phyloP scores from a whole-genome alignment of 495 filamentous ascomycete genomes.

The Cetradonia linearis region DNA sequence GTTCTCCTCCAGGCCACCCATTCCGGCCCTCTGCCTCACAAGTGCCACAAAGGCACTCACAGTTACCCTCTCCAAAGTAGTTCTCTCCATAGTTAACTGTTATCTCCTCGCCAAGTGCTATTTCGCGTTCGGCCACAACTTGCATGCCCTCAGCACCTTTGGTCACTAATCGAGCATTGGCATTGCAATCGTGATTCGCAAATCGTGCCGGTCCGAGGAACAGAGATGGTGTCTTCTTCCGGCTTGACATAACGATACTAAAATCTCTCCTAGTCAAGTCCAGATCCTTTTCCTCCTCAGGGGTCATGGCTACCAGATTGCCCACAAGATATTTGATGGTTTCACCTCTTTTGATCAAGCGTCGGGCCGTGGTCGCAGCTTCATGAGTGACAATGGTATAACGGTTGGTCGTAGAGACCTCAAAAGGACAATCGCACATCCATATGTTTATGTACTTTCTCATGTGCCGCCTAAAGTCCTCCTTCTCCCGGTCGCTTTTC shows the following conservation, averaged over 20 bases:
- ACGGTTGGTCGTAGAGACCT: slow-evolving; percentile 87
- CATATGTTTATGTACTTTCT: slow-evolving; percentile 90
- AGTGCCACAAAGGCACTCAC: slow-evolving; percentile 83
- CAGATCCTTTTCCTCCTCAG: slow-evolving; percentile 76
- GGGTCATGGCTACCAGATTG: slow-evolving; percentile 79
- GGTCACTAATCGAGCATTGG: slow-evolving; percentile 79
- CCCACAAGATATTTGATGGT: slow-evolving; percentile 83
- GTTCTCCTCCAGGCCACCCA: slow-evolving; percentile 58
- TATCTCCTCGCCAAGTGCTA: slow-evolving; percentile 83
- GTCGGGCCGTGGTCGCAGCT: slow-evolving; percentile 76
- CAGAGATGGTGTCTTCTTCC: slow-evolving; percentile 75
- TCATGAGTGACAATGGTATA: slow-evolving; percentile 88
- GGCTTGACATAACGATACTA: slow-evolving; percentile 86
- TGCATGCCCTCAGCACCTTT: slow-evolving; percentile 77
- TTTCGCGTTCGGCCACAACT: slow-evolving; percentile 68
- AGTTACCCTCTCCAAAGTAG: slow-evolving; percentile 92
- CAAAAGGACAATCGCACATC: slow-evolving; percentile 82
- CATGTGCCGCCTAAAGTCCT: slow-evolving; percentile 78
- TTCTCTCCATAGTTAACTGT: slow-evolving; percentile 91
- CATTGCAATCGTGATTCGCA: slow-evolving; percentile 92
- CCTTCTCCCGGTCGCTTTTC: slow-evolving; percentile 65
- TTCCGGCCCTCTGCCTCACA: slow-evolving; percentile 70
- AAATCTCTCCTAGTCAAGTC: slow-evolving; percentile 77
- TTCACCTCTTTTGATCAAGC: slow-evolving; percentile 66
- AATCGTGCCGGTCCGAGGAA: slow-evolving; percentile 94